Evolutionary conservation across 768 basidiomycete species (phyloP), one percentile per base, ranked within the genome.

Genomic region (Boletus barrowsii): DNA sequence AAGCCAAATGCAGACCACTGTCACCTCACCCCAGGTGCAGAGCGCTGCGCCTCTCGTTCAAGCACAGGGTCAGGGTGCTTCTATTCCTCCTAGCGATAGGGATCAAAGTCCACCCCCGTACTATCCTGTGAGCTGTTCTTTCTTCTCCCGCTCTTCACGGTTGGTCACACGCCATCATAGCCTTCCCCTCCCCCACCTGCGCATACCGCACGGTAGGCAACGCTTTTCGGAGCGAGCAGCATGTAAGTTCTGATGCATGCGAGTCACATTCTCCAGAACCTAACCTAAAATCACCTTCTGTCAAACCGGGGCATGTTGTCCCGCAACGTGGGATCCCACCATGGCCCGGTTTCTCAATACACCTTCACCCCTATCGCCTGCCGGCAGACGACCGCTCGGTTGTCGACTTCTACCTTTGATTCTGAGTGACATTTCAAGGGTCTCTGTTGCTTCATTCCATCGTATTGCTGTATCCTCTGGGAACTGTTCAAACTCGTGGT

Each of bases 41-140:
- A 15, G 14, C 24, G 11, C 29, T 14, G 3, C 14, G 15, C 41
- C 36, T 7, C 9, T 50, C 0, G 11, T 4, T 0, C 39, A 18
- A 42, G 13, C 4, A 5, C 54, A 42, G 42, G 42, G 41, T 10
- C 47, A 42, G 33, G 39, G 47, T 5, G 5, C 24, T 14, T 29
- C 40, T 35, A 22, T 14, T n/a, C 26, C 50, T 37, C 11, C 39
- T 10, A 48, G 46, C 10, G 46, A 18, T 17, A n/a, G 22, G 37
- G 48, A 54, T 9, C 51, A 22, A 20, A 65, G 55, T 51, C 66
- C 65, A 26, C 65, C 65, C 3, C 65, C 66, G 1, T 66, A 66
- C 41, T 62, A 49, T 6, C 47, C 69, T n/a, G 68, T 69, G 46
- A 63, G 68, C 32, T 20, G 1, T 41, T 20, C 11, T 32, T 36